Evolutionary conservation across 106 monocot species (phyloP).

Genomic region (Dendrobium chrysotoxum): DNA sequence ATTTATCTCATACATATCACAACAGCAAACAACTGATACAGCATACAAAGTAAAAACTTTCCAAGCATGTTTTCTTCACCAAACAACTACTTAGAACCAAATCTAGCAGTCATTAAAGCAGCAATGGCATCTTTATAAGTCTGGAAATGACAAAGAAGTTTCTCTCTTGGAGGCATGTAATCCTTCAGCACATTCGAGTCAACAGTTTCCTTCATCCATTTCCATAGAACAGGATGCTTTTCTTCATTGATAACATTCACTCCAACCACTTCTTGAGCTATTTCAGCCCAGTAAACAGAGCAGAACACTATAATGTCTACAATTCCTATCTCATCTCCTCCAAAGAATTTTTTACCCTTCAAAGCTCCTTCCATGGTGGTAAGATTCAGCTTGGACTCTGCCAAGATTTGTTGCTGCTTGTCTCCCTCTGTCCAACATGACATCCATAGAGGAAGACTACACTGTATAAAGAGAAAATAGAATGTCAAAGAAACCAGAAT

Average conservation of each 20-base stretch:
- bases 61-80: too few species aligned
- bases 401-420: neutral
- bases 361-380: constrained; percentile 5
- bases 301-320: constrained; percentile 6
- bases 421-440: constrained; percentile 11
- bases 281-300: constrained; percentile 1
- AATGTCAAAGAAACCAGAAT: neutral
- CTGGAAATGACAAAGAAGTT: neutral
- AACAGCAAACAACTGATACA: too few species aligned
- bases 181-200: neutral
- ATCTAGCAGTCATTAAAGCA: neutral
- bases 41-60: too few species aligned
- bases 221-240: neutral
- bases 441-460: constrained; percentile 7
- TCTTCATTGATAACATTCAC: neutral
- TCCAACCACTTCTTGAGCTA: constrained; percentile 6
- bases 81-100: neutral
- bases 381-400: neutral
- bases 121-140: neutral
- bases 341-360: constrained; percentile 8
- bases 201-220: constrained; percentile 6
- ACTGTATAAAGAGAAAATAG: neutral
- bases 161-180: constrained; percentile 6
- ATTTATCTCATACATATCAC: too few species aligned
- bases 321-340: constrained; percentile 4